A percentile compares a stretch with the other conserved stretches of the same genome.
These are phyloP conservation scores for Neonectria neomacrospora DNA, from an alignment of 2,329 filamentous ascomycete species.

Conservation along the genomic window DNA sequence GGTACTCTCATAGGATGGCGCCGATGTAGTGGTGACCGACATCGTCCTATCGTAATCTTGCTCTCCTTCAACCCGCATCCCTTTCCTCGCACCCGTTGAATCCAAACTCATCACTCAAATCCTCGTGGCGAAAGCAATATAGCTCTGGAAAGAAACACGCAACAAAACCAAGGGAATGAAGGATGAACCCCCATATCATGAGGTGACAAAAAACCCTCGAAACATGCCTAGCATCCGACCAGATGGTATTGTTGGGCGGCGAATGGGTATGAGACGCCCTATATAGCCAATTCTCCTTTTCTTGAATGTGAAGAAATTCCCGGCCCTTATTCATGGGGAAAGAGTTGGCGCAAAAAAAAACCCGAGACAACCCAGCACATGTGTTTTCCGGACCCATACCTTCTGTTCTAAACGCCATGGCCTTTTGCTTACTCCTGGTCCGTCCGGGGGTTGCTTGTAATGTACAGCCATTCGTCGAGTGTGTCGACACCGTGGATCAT, in stretches of 20 bases:
- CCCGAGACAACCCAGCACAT: constrained; percentile 16
- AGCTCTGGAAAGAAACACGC: background rate
- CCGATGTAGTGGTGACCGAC: background rate
- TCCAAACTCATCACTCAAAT: constrained; percentile 9
- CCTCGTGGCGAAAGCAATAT: constrained; percentile 3
- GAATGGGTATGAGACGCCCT: constrained; percentile 8
- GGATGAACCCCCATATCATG: background rate
- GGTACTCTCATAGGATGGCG: background rate
- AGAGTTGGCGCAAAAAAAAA: constrained; percentile 16
- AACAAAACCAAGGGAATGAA: constrained; percentile 10
- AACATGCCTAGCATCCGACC: constrained; percentile 14
- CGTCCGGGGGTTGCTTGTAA: constrained; percentile 36
- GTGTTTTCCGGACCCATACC: constrained; percentile 41
- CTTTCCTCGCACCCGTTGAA: background rate
- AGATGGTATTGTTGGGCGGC: constrained; percentile 12
- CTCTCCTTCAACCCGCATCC: background rate
- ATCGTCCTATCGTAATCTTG: background rate
- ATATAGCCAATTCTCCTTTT: constrained; percentile 13
- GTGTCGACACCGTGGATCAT: constrained; percentile 13
- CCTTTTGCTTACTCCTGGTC: constrained; percentile 39
- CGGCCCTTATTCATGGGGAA: constrained; percentile 18
- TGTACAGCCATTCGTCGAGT: constrained; percentile 39
- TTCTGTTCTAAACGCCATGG: constrained; percentile 45
- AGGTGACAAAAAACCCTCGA: background rate
- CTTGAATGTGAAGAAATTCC: constrained; percentile 14